Evolutionary conservation across 78 protist species (phyloP), one percentile per base, ranked within the genome.

Genomic region (Isochrysis galbana): DNA sequence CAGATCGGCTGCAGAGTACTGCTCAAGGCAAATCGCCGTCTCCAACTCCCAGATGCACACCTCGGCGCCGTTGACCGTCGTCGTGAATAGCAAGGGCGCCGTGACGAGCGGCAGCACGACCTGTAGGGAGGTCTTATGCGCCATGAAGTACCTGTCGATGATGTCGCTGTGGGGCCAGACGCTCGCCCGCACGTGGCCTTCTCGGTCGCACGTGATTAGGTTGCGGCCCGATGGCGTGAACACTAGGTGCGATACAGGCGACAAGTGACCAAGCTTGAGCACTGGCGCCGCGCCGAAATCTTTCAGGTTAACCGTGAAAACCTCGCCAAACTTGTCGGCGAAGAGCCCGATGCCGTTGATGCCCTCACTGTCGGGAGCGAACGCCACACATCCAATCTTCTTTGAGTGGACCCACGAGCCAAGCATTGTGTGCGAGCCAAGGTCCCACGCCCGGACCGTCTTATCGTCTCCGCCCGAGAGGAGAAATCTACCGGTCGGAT

Each of bases 181-280:
- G 80, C 80, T 70, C 29, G n/a, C 22, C 39, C 80, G 80, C 36
- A 70, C 80, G 80, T 70, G 80, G 25, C 80, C 80, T n/a, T 70
- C 80, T 3, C 80, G 80, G 41, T 70, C 80, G 44, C 45, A 2
- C 4, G 80, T 34, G 25, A 70, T 2, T 14, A 51, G 3, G 17
- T 4, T 23, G 41, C 42, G 25, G 80, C 80, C 80, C 45, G 10
- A 5, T 11, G 80, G n/a, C 41, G 41, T 34, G 41, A 70, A 34
- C 19, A 10, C 41, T 36, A 70, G 34, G 80, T 70, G 80, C 36
- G 80, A 70, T 11, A 70, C 80, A 2, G 80, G 80, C 39, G 80
- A 70, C 32, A 70, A 41, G 41, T 70, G 80, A 41, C 80, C 80
- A 10, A 70, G 80, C 21, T 19, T 29, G n/a, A 70, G 22, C 41